phyloP scores from a whole-genome alignment of 192 early-diverging fungal genomes.

The Backusella australiensis region DNA sequence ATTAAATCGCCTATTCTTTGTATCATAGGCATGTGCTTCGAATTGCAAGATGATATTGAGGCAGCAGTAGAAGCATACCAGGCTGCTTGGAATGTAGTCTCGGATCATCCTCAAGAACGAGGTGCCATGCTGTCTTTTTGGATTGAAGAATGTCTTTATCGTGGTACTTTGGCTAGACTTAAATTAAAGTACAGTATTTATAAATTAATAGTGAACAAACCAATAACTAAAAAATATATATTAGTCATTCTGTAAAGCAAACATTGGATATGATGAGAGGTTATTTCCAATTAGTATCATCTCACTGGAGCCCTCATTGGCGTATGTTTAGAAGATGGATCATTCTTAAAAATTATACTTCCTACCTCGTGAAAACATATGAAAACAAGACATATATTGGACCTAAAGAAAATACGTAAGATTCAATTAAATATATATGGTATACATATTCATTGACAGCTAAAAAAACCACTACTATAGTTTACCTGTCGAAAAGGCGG shows the following conservation, averaged over 20 bases:
- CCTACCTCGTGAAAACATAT: constrained; percentile 37
- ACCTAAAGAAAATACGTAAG: not conserved
- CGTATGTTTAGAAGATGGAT: constrained; percentile 49
- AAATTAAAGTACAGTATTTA: not conserved
- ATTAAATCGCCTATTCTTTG: not conserved
- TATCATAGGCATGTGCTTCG: constrained; percentile 39
- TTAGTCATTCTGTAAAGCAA: not conserved
- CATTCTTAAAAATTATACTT: constrained; percentile 48
- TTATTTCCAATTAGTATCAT: constrained; percentile 19
- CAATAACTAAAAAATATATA: not conserved
- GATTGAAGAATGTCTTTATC: constrained; percentile 6
- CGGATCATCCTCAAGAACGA: constrained; percentile 23
- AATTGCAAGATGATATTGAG: constrained; percentile 36
- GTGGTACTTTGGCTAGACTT: constrained; percentile 3
- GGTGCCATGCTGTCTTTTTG: constrained; percentile 2
- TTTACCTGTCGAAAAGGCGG: not conserved
- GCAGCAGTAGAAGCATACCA: constrained; percentile 53
- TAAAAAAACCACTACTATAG: not conserved
- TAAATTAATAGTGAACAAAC: not conserved
- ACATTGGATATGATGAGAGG: not conserved
- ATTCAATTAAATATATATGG: not conserved
- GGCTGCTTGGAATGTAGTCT: constrained; percentile 28
- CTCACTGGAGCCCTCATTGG: constrained; percentile 44
- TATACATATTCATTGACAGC: not conserved
- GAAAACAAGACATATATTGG: constrained; percentile 27